Evolutionary conservation across 2,329 filamentous ascomycete species (phyloP).

Genomic region (Alternaria brassicae): DNA sequence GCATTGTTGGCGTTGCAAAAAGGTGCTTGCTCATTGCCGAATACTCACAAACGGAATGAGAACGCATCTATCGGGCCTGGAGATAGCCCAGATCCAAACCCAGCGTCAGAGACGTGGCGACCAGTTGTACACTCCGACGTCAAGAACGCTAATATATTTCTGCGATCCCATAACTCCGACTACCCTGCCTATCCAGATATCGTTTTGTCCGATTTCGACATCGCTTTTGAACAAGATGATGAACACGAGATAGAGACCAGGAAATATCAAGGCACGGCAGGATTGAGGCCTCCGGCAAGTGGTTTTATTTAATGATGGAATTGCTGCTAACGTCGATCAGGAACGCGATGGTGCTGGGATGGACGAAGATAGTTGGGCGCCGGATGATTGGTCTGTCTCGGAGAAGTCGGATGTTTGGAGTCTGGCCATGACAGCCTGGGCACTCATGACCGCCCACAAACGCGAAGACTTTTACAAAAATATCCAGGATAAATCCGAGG

Average conservation of each 20-base stretch:
- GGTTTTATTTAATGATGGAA: background rate
- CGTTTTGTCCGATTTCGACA: background rate
- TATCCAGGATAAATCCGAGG: background rate
- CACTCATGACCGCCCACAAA: background rate
- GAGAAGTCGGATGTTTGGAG: background rate
- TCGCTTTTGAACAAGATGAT: background rate
- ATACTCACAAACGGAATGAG: background rate
- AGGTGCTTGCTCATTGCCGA: background rate
- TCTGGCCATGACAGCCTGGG: background rate
- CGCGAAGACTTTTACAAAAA: background rate
- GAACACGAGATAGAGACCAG: background rate
- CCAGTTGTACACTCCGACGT: background rate
- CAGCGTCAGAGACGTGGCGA: background rate
- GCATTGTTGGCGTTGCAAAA: background rate
- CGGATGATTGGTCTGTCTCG: background rate
- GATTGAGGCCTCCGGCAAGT: background rate
- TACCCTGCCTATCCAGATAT: background rate
- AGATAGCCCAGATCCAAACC: background rate
- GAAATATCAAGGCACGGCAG: background rate
- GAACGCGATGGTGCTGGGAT: background rate
- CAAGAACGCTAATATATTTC: background rate
- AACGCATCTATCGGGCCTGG: background rate
- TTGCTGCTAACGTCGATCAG: background rate
- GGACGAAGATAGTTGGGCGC: accelerated
- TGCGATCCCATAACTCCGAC: background rate